Base-by-base conservation (phyloP, 1,284 basidiomycete genomes). In the Puccinia coronata region DNA sequence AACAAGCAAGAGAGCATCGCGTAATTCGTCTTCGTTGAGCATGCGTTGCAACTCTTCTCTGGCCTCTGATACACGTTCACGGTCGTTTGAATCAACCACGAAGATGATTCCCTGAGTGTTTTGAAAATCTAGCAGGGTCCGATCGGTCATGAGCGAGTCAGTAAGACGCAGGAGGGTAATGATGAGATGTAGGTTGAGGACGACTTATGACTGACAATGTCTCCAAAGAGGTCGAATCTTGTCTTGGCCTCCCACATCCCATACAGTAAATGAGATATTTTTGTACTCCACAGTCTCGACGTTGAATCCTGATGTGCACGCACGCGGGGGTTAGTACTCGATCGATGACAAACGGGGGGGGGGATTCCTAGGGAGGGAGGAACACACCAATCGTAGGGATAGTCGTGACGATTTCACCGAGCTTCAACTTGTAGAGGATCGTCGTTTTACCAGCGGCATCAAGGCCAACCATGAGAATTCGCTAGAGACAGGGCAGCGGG, bases 71-170 rank as follows among this genome's bases (percentile, higher is more conserved):
- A 99, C 93, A 93, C 97, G 96, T 88, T 99, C 97, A 88, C 97
- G 90, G 90, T 99, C 97, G 88, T 99, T 99, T 81, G 97, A 99
- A 88, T 99, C 97, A 84, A 99, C 96, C 81, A 99, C 97, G 87
- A 99, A 99, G 87, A 99, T 99, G 89, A 99, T 98, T 84, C 96
- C 97, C 89, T 99, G 97, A 70, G 97, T 99, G 90, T 99, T 99
- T 89, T 99, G 97, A 94, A 98, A 99, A 90, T 99, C 96, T 97
- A 84, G 23, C n/a, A 41, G 73, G 16, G 55, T 31, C 28, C 53
- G 36, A 43, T 25, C 9, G 36, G 70, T 65, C 47, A 61, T 14
- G 16, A 28, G 49, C 34, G 53, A 41, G n/a, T 36, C 20, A 28
- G 55, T 14, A 34, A n/a, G 59, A n/a, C 9, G 23, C 28, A 47